These are phyloP conservation scores for Fragilaria radians DNA, from an alignment of 108 stramenopile species.

Conservation along the genomic window DNA sequence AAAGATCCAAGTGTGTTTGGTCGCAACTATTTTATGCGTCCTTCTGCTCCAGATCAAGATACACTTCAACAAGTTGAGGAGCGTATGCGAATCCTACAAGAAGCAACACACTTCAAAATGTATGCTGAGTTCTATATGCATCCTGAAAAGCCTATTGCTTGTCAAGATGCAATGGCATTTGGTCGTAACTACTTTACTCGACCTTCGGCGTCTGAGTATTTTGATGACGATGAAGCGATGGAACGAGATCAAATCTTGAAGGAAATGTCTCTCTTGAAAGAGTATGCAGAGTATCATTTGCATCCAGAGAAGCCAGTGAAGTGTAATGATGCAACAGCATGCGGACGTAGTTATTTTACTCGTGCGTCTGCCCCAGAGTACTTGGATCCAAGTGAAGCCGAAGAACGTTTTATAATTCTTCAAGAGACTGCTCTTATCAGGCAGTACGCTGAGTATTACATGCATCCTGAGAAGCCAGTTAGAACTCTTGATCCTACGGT, in stretches of 20 bases:
- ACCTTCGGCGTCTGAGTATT: slow-evolving; percentile 30
- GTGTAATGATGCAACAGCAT: slow-evolving; percentile 19
- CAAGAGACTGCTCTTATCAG: slow-evolving; percentile 24
- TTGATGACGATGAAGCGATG: slow-evolving; percentile 11
- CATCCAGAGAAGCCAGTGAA: slow-evolving; percentile 55
- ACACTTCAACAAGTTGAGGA: slow-evolving; percentile 41
- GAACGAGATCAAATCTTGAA: slow-evolving; percentile 38
- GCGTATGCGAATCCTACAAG: slow-evolving; percentile 44
- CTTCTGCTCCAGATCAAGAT: slow-evolving; percentile 36
- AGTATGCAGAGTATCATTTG: slow-evolving; percentile 43
- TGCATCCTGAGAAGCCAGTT: slow-evolving; percentile 31
- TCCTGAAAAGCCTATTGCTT: slow-evolving; percentile 48
- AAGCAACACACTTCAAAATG: slow-evolving; percentile 40
- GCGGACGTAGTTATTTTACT: slow-evolving; percentile 57
- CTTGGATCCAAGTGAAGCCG: slow-evolving; percentile 14
- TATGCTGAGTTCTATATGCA: slow-evolving; percentile 46
- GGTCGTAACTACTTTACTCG: slow-evolving; percentile 62
- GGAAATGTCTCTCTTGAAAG: slow-evolving; percentile 43
- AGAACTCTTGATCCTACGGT: slow-evolving; percentile 15
- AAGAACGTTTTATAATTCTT: slow-evolving; percentile 27
- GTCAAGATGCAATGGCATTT: slow-evolving; percentile 23
- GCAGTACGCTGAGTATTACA: slow-evolving; percentile 28
- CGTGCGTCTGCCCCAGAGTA: slow-evolving; percentile 49
- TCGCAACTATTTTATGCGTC: slow-evolving; percentile 33
- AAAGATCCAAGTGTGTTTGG: slow-evolving; percentile 24